These are phyloP conservation scores for Plasmodium blacklocki DNA, from an alignment of 169 alveolate species.

Conservation along the genomic window DNA sequence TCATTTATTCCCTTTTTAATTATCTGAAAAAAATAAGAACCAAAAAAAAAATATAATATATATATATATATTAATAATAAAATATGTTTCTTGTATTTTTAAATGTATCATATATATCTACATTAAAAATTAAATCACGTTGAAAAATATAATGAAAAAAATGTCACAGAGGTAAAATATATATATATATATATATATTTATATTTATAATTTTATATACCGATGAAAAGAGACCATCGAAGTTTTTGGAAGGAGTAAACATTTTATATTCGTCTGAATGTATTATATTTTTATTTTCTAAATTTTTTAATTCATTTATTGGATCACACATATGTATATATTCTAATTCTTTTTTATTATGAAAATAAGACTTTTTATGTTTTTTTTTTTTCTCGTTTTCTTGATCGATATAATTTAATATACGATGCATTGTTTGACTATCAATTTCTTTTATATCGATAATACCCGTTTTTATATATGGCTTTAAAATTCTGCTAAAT, in stretches of 20 bases:
- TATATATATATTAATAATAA: not conserved
- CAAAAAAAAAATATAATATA: not conserved
- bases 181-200: not conserved
- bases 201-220: conserved; percentile 18
- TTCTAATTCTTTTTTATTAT: conserved; percentile 66
- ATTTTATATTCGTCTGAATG: conserved; percentile 73
- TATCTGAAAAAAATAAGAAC: conserved; percentile 33
- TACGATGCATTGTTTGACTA: conserved; percentile 92
- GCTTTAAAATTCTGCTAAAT: conserved; percentile 88
- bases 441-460: conserved; percentile 91
- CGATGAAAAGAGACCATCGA: conserved; percentile 73
- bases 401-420: conserved; percentile 89
- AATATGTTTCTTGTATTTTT: not conserved
- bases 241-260: conserved; percentile 72
- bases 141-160: conserved; percentile 2
- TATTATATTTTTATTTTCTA: conserved; percentile 70
- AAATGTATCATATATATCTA: not conserved
- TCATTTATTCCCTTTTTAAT: conserved; percentile 68
- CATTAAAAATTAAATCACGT: too few species aligned
- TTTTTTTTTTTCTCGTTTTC: conserved; percentile 77
- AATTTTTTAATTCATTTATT: conserved; percentile 65
- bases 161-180: not conserved
- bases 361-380: conserved; percentile 45
- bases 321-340: conserved; percentile 77
- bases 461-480: conserved; percentile 89